Evolutionary conservation across 2,329 filamentous ascomycete species (phyloP).

Genomic region (Arthrobotrys musiformis): DNA sequence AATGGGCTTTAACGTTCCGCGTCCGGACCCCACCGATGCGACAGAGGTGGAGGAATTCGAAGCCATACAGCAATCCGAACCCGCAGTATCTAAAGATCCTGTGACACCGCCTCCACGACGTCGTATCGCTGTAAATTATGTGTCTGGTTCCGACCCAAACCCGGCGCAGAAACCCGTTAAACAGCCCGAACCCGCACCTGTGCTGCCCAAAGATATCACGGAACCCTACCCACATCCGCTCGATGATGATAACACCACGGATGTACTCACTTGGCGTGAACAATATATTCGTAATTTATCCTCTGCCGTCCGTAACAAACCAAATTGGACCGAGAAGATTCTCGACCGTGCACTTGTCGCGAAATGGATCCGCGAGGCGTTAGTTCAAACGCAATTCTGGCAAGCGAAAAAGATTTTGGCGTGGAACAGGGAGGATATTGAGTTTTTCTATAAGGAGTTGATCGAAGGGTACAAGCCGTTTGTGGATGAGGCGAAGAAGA

Average conservation of each 20-base stretch:
- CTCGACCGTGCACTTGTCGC: slow-evolving; percentile 26
- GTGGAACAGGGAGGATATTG: slow-evolving; percentile 32
- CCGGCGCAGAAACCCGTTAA: neutral
- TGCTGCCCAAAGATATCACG: neutral
- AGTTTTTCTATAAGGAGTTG: slow-evolving; percentile 33
- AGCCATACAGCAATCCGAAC: no score
- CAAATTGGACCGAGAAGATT: slow-evolving; percentile 52
- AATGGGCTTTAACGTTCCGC: no score
- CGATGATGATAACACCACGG: slow-evolving; percentile 1
- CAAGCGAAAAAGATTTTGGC: slow-evolving; percentile 11
- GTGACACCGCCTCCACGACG: no score
- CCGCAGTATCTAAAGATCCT: no score
- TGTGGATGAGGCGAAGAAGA: slow-evolving; percentile 23
- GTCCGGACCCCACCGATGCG: no score
- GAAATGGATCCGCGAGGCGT: slow-evolving; percentile 50
- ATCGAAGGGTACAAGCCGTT: slow-evolving; percentile 33
- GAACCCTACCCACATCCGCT: slow-evolving; percentile 31
- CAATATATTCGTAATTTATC: slow-evolving; percentile 43
- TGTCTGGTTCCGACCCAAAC: no score
- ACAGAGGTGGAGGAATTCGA: no score
- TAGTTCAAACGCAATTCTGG: neutral
- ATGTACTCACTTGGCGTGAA: slow-evolving; percentile 33
- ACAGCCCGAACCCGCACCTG: neutral
- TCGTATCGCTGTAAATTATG: no score
- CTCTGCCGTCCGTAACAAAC: slow-evolving; percentile 31